Base-by-base conservation (phyloP, 1,139 yeast species). In the Saccharomyces hybrid region DNA sequence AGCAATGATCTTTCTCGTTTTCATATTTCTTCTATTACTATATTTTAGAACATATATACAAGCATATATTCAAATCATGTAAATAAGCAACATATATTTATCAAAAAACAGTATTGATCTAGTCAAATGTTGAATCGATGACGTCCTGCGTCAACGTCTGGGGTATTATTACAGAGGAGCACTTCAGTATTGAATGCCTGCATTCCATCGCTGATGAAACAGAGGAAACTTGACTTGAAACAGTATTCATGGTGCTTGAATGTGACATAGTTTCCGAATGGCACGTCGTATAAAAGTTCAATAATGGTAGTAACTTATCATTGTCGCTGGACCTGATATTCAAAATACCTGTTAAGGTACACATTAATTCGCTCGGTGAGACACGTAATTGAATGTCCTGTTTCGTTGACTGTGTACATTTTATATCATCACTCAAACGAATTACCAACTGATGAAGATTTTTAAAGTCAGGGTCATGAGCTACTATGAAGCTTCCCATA, bases 361-460 rank as follows among this genome's bases (percentile, higher is more conserved):
- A 32, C 38, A 32, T 32, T 13, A 32, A 32, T 13, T 11, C 14
- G 38, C 4, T 32, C 2, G 14, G 14, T 32, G 72, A 65, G 44
- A 70, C 54, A 25, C 57, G 52, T 27, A 70, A 44, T 56, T 70
- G 74, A 44, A 69, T 53, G 55, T 71, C 74, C 56, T 64, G 68
- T 2, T 68, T 67, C 5, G 72, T 64, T 23, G 72, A 60, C 46
- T 63, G 63, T 11, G 60, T 56, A 46, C 61, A 58, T 50, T 62
- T 67, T 57, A 64, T 62, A 14, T 51, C 52, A 3, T 60, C 46
- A 27, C 60, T 58, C 29, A 57, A 58, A 49, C 57, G 48, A 48
- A 59, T 64, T 51, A 55, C 59, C 53, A 50, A 60, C 50, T 48
- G 56, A 5, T n/a, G 14, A 1, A 32, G 38, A 13, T 32, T 13